Conservation (phyloP, 1,284 basidiomycete genomes). For the Pascua sp. region DNA sequence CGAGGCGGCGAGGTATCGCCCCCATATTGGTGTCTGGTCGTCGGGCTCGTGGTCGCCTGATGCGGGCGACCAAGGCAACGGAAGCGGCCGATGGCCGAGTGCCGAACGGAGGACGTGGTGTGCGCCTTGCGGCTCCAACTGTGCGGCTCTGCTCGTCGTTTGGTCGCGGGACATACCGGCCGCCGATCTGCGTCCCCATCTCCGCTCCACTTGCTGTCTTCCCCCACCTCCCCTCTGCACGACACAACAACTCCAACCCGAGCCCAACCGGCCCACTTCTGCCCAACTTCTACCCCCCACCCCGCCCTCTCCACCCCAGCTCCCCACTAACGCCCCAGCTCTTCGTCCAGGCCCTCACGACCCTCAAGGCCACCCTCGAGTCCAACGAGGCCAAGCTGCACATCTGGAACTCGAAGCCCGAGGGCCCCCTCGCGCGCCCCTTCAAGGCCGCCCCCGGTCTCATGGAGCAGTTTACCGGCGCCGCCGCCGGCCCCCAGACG, state of each 20-base stretch:
- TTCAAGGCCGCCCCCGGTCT: constrained; percentile 54
- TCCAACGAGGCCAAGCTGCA: constrained; percentile 25
- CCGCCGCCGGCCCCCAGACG: constrained; percentile 63
- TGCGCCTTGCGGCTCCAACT: too few relatives aligned
- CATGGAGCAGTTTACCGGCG: constrained; percentile 54
- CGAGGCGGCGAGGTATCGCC: too few relatives aligned
- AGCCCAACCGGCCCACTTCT: constrained; percentile 36
- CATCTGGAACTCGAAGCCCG: constrained; percentile 18
- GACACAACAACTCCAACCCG: not conserved
- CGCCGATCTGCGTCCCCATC: not conserved
- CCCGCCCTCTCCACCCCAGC: too few relatives aligned
- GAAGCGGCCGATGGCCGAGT: too few relatives aligned
- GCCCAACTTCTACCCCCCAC: too few relatives aligned
- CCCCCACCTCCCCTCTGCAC: not conserved
- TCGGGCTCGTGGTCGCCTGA: too few relatives aligned
- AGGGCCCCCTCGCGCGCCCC: constrained; percentile 20
- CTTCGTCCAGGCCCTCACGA: constrained; percentile 24
- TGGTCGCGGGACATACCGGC: not conserved
- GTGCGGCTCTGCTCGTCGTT: too few relatives aligned
- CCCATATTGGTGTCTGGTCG: too few relatives aligned
- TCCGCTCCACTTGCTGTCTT: not conserved
- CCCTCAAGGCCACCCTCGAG: constrained; percentile 21
- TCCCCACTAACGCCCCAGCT: constrained; percentile 13
- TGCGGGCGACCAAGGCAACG: too few relatives aligned
- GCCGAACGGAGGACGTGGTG: too few relatives aligned